phyloP scores from a whole-genome alignment of 108 stramenopile species.

The Epithemia pelagica region DNA sequence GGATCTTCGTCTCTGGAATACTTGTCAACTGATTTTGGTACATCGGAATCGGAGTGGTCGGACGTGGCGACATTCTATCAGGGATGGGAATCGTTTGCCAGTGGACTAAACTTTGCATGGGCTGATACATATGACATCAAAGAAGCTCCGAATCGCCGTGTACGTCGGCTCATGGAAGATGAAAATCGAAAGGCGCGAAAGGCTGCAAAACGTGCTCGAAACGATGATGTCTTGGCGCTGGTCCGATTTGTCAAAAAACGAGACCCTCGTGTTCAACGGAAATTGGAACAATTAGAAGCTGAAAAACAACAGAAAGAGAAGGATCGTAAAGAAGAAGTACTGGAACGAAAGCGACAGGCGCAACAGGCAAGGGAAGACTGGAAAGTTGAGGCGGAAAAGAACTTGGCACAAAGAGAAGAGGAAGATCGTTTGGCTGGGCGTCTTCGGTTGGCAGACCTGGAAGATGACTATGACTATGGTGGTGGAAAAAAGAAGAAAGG shows the following conservation, averaged over 20 bases:
- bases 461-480: conserved; percentile 71
- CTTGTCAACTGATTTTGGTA: conserved; percentile 55
- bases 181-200: conserved; percentile 77
- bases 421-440: conserved; percentile 74
- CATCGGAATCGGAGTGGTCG: conserved; percentile 40
- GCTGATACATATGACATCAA: conserved; percentile 70
- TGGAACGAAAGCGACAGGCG: conserved; percentile 42
- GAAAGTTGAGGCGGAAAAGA: conserved; percentile 43
- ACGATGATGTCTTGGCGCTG: conserved; percentile 65
- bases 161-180: conserved; percentile 79
- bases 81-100: conserved; percentile 72
- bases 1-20: conserved; percentile 15
- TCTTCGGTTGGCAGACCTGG: conserved; percentile 78
- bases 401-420: conserved; percentile 62
- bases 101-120: conserved; percentile 73
- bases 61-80: conserved; percentile 60
- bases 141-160: conserved; percentile 62
- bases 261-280: conserved; percentile 71
- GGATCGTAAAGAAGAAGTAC: conserved; percentile 37
- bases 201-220: conserved; percentile 55
- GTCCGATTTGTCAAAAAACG: conserved; percentile 78
- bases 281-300: conserved; percentile 30
- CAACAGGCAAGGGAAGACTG: conserved; percentile 59
- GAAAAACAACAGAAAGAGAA: conserved; percentile 48
- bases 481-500: conserved; percentile 46